Percentiles rank a stretch among this genome's conserved stretches.
Conservation (phyloP, 495 filamentous ascomycete species). For the Monascus purpureus region DNA sequence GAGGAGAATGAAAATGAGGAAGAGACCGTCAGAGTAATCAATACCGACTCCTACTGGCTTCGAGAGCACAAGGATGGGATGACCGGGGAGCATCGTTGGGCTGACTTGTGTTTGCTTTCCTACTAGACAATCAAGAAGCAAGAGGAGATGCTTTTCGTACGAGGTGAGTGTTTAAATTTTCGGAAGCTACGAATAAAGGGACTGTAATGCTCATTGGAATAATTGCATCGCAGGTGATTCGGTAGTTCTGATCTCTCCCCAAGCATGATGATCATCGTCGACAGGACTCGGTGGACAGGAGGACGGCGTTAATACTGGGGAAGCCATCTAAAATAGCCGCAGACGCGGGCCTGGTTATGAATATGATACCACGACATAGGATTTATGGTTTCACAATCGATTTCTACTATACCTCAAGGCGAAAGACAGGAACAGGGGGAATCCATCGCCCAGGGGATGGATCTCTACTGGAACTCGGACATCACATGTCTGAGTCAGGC, state of each 20-base stretch:
- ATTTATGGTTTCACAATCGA: no score
- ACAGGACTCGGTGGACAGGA: no score
- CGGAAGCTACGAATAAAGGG: not conserved
- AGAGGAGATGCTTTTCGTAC: slow-evolving; percentile 97
- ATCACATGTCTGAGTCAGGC: no score
- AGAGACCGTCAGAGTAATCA: slow-evolving; percentile 50
- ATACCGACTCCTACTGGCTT: not conserved
- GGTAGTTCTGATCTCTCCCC: slow-evolving; percentile 88
- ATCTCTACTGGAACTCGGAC: no score
- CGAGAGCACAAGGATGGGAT: no score
- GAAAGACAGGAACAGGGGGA: no score
- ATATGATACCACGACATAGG: slow-evolving; percentile 20
- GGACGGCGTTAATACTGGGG: no score
- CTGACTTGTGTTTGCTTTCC: slow-evolving; percentile 3
- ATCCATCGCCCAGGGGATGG: no score
- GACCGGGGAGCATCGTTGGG: not conserved
- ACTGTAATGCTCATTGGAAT: not conserved
- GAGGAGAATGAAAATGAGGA: slow-evolving; percentile 76
- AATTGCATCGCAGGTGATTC: slow-evolving; percentile 56
- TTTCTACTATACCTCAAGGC: no score
- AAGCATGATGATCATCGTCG: slow-evolving; percentile 28
- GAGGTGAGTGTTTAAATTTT: slow-evolving; percentile 45
- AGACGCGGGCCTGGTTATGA: slow-evolving; percentile 10
- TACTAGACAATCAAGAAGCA: slow-evolving; percentile 81
- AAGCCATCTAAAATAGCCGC: no score